Conservation (phyloP, 2,329 filamentous ascomycete genomes). For the Chaetomiaceae sp. region DNA sequence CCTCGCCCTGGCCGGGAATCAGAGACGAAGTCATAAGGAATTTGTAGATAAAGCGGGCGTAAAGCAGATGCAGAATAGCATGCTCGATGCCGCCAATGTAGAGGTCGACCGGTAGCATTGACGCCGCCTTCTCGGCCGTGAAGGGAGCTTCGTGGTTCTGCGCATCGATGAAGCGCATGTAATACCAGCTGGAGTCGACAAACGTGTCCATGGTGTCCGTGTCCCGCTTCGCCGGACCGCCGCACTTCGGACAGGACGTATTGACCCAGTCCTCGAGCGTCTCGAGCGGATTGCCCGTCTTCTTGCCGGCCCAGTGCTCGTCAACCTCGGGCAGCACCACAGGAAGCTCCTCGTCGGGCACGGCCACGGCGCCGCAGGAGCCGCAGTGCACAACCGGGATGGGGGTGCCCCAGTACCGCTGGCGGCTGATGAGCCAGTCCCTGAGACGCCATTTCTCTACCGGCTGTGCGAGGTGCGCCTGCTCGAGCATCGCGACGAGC, state of each 20-base stretch:
- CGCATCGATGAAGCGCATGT: conserved; percentile 69
- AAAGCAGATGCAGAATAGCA: conserved; percentile 82
- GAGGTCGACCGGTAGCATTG: conserved; percentile 69
- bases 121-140: conserved; percentile 49
- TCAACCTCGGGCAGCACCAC: conserved; percentile 67
- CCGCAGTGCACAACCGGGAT: conserved; percentile 83
- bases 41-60: conserved; percentile 86
- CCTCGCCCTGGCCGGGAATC: conserved; percentile 35
- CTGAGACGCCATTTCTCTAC: conserved; percentile 72
- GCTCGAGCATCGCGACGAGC: conserved; percentile 52
- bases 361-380: conserved; percentile 70
- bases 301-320: conserved; percentile 60
- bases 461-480: conserved; percentile 52
- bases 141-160: conserved; percentile 58
- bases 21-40: conserved; percentile 59
- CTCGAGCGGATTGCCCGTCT: conserved; percentile 71
- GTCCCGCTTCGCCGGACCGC: conserved; percentile 65
- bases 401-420: conserved; percentile 85
- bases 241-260: conserved; percentile 68
- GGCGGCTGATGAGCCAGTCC: conserved; percentile 89
- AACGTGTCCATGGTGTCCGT: conserved; percentile 97
- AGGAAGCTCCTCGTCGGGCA: conserved; percentile 69
- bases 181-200: conserved; percentile 94
- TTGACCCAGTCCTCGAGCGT: conserved; percentile 67
- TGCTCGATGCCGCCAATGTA: conserved; percentile 89